Evolutionary conservation across 1,284 basidiomycete genomes (phyloP), one percentile per base, ranked within the genome.

Genomic region (Tilletia horrida): DNA sequence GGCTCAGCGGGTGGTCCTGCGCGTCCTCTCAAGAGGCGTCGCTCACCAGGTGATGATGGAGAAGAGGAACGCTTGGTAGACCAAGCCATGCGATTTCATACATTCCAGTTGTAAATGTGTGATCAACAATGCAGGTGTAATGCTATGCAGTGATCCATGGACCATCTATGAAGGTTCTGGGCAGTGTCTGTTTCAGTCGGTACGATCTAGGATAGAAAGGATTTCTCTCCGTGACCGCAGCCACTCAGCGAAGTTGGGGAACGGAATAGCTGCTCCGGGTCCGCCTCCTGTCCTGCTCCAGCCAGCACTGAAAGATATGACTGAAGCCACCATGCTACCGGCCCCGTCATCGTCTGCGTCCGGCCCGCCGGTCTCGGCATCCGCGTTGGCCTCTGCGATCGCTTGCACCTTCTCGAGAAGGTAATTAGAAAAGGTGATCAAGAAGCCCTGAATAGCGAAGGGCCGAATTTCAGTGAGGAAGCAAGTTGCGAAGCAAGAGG

Each of bases 351-450:
- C 48, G 21, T 50, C 23, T 16, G 18, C 31, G 13, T 16, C 25
- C 2, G 13, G n/a, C 21, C 14, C 45, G 14, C 18, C 50, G 66
- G 71, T 52, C 62, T 71, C 43, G 55, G 50, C 59, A 63, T 63
- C 35, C 66, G 69, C 64, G 70, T 68, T 31, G 69, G 70, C 50
- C 66, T 52, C 69, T 7, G 71, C 72, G 29, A 70, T 67, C 71
- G 72, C 79, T 85, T 86, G 70, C 29, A 76, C 73, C 70, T 83
- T 82, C 83, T 97, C 95, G 66, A 98, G 88, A 73, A 98, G 85
- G 82, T 96, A 98, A 82, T 96, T 94, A 31, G 96, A 91, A 71
- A 98, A 92, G 7, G 93, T 92, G 74, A 98, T 96, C 59, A 97
- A 84, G 7, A 91, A 90, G 1, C 91, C 77, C 62, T 67, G 62